Percentiles rank a stretch among this genome's conserved stretches.
phyloP scores from a whole-genome alignment of 1,139 yeast species.

The Kluyveromyces sp. region DNA sequence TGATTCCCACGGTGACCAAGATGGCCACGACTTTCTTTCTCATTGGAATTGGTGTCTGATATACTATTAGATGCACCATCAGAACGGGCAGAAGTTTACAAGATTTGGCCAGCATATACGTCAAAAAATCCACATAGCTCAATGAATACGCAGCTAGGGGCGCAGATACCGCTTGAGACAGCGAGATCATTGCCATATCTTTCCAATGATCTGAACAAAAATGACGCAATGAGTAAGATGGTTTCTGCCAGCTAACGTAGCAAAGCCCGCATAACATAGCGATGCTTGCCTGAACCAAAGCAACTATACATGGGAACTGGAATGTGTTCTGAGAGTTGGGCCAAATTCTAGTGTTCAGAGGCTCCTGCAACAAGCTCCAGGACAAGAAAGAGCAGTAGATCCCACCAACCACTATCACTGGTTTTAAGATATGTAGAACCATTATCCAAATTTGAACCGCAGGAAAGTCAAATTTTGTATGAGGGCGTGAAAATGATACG shows the following conservation, averaged over 20 bases:
- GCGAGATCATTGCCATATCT: slow-evolving; percentile 56
- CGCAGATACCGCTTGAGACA: slow-evolving; percentile 73
- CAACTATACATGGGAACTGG: slow-evolving; percentile 70
- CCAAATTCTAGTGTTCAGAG: slow-evolving; percentile 73
- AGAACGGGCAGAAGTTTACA: slow-evolving; percentile 92
- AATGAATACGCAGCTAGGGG: slow-evolving; percentile 75
- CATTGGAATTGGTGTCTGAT: slow-evolving; percentile 63
- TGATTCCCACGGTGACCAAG: slow-evolving; percentile 74
- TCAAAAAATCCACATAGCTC: slow-evolving; percentile 77
- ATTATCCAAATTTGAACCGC: not conserved
- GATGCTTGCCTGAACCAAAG: slow-evolving; percentile 62
- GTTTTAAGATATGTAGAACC: slow-evolving; percentile 6
- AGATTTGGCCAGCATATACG: slow-evolving; percentile 80
- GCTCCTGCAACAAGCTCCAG: slow-evolving; percentile 91
- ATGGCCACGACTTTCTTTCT: slow-evolving; percentile 74
- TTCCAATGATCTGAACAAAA: slow-evolving; percentile 29
- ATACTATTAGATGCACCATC: slow-evolving; percentile 69
- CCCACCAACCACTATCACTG: slow-evolving; percentile 35
- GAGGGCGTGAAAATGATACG: not conserved
- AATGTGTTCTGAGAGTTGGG: slow-evolving; percentile 53
- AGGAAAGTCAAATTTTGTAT: not conserved
- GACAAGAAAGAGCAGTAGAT: slow-evolving; percentile 78
- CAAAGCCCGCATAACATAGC: slow-evolving; percentile 63
- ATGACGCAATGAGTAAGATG: slow-evolving; percentile 14
- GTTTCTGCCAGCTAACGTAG: slow-evolving; percentile 43